Conservation (phyloP, 768 basidiomycete genomes). For the Rickenella mellea region DNA sequence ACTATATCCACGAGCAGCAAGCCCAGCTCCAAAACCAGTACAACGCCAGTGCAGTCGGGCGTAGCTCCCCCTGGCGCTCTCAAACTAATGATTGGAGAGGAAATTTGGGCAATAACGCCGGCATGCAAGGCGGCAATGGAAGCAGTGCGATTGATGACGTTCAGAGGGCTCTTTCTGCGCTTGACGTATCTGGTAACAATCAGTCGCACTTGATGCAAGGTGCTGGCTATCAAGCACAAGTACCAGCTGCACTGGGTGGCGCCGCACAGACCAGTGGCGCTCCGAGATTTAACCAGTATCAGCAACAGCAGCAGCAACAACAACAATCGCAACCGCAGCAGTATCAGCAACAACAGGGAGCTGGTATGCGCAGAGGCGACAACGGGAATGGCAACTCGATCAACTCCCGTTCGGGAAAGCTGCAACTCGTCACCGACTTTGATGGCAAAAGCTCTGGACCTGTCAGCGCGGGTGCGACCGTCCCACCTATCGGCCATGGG, state of each 20-base stretch:
- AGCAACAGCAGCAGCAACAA: conserved; percentile 33
- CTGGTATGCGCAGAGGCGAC: conserved; percentile 31
- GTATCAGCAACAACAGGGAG: too few species aligned
- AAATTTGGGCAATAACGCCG: too few species aligned
- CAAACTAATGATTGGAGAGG: conserved; percentile 53
- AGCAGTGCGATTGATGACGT: conserved; percentile 58
- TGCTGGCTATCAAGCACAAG: conserved; percentile 24
- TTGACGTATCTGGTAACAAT: conserved; percentile 46
- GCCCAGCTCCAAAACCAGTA: conserved; percentile 38
- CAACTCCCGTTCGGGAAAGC: conserved; percentile 31
- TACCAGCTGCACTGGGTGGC: conserved; percentile 18
- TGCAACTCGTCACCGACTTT: conserved; percentile 53
- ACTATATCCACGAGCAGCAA: too few species aligned
- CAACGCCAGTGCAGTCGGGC: conserved; percentile 49
- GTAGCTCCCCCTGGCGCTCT: conserved; percentile 59
- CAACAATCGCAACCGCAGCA: conserved; percentile 38
- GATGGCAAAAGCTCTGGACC: conserved; percentile 53
- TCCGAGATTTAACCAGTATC: conserved; percentile 56
- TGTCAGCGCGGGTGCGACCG: conserved; percentile 38
- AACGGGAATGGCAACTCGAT: conserved; percentile 22
- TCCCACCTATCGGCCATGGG: conserved; percentile 32
- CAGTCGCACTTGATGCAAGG: too few species aligned
- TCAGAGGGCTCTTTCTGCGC: conserved; percentile 57
- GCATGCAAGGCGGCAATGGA: conserved; percentile 10
- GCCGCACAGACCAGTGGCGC: conserved; percentile 45